Evolutionary conservation across 1,284 basidiomycete species (phyloP), one percentile per base, ranked within the genome.

Genomic region (Austroboletus olivaceoglutinosus): DNA sequence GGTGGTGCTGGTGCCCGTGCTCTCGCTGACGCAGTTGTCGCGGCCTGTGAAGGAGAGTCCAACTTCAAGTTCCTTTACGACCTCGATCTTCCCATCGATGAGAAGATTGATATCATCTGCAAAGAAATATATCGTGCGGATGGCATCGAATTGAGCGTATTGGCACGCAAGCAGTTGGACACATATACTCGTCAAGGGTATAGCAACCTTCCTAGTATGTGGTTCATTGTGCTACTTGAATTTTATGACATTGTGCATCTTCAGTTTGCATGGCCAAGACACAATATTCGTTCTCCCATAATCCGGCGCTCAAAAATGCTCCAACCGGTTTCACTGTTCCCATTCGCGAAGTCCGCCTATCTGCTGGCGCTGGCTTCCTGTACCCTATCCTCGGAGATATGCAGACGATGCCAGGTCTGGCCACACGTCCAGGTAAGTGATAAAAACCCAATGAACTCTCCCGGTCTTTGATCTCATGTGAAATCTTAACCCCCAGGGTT

Each of bases 231-330:
- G 36, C 27, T 12, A 6, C 37, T 18, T 21, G 51, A 51, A 50
- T 55, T 56, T 23, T 9, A 27, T 49, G 23, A 51, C 46, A 45
- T 19, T 10, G 6, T 23, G 33, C 3, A 10, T 44, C 25, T 44
- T 29, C 12, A 85, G 92, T 95, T 67, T 98, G 95, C 74, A 95
- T 98, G 93, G 95, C 96, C 52, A 99, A 99, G 81, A 99, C 97
- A 4, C 95, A 96, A 61, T 90, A 97, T 60, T 96, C 93, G 19
- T 93, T 98, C 76, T 95, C 92, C 22, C 93, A 95, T 68, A 89
- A 98, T 67, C 89, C 93, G n/a, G 86, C 86, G 61, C 77, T 91
- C 58, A 97, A 97, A 77, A 87, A 87, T 59, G 92, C 91, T 2
- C 93, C 94, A 5, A 84, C 84, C 43, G 89, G 91, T 34, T 99